Evolutionary conservation across 257 asterid species (phyloP).

Genomic region (Marsdenia floribunda): DNA sequence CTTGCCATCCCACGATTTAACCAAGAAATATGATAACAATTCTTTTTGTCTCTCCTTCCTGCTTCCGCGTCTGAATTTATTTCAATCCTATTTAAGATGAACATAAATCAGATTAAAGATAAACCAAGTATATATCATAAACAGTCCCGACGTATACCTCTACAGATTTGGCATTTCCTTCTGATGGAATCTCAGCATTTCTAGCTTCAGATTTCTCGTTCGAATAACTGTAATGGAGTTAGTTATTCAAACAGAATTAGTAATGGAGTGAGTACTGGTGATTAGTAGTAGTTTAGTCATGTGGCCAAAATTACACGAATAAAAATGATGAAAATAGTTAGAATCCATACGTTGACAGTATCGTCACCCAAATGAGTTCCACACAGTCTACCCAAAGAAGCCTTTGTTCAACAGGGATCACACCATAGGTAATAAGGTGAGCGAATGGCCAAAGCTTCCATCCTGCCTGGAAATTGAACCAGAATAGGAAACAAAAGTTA

Average conservation of each 20-base stretch:
- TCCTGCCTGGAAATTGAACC: constrained; percentile 38
- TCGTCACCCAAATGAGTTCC: constrained; percentile 51
- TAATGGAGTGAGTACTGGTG: background rate
- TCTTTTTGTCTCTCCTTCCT: constrained; percentile 11
- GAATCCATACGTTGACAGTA: constrained; percentile 45
- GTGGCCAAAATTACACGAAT: background rate
- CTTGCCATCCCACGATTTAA: constrained; percentile 6
- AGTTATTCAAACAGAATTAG: background rate
- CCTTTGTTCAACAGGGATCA: constrained; percentile 46
- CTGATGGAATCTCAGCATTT: constrained; percentile 45
- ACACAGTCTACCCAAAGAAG: constrained; percentile 55
- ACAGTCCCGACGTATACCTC: constrained; percentile 38
- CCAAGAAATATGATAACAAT: constrained; percentile 4
- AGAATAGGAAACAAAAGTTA: background rate
- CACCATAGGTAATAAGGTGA: constrained; percentile 46
- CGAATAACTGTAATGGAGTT: constrained; percentile 42
- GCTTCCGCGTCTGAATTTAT: constrained; percentile 8
- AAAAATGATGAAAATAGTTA: background rate
- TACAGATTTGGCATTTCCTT: constrained; percentile 36
- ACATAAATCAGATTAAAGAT: background rate
- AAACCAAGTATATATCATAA: background rate
- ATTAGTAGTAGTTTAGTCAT: background rate
- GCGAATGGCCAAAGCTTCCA: constrained; percentile 60
- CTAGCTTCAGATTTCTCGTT: constrained; percentile 91
- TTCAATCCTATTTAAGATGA: constrained; percentile 27